These are phyloP conservation scores for Hanseniaspora nectarophila DNA, from an alignment of 805 yeast species.

Conservation along the genomic window DNA sequence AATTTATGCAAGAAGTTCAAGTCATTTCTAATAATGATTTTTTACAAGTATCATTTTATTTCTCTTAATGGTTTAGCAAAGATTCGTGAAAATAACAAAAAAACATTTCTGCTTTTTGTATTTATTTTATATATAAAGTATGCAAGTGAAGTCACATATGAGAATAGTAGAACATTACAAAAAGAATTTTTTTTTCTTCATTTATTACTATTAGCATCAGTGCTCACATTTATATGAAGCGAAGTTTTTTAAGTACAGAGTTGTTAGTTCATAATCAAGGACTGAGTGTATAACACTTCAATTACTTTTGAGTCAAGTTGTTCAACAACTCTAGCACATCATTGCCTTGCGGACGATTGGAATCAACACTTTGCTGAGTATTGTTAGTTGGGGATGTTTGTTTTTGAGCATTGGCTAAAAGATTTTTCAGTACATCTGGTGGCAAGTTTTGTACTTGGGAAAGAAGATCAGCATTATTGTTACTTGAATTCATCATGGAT, in stretches of 20 bases:
- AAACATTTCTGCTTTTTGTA: too few species aligned
- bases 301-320: conserved; percentile 12
- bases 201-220: neutral
- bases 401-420: conserved; percentile 27
- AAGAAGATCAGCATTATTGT: conserved; percentile 27
- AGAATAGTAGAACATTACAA: too few species aligned
- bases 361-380: neutral
- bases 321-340: conserved; percentile 10
- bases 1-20: too few species aligned
- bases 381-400: conserved; percentile 14
- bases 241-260: neutral
- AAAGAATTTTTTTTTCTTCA: too few species aligned
- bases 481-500: conserved; percentile 20
- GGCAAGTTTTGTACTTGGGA: conserved; percentile 29
- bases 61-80: too few species aligned
- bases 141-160: too few species aligned
- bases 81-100: too few species aligned
- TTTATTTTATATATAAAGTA: too few species aligned
- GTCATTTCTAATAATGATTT: too few species aligned
- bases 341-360: neutral
- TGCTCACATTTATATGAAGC: neutral
- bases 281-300: neutral
- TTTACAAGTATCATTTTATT: too few species aligned
- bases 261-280: too few species aligned
- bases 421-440: conserved; percentile 26